Percentiles rank a stretch among this genome's conserved stretches.
Conservation (phyloP, 78 protist genomes). For the Cavenderia fasciculata region DNA sequence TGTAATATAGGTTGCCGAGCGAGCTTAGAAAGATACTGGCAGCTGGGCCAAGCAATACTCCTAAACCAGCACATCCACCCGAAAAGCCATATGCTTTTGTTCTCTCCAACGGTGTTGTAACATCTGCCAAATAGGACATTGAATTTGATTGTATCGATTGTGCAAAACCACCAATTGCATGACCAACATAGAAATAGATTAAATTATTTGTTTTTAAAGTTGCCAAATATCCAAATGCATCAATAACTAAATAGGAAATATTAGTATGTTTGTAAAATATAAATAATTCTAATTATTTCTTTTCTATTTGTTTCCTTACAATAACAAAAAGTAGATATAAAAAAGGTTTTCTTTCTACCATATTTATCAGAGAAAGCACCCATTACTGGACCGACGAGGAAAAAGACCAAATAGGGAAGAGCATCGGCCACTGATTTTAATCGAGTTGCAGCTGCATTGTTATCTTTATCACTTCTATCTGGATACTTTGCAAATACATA, state of each 20-base stretch:
- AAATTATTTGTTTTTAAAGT: not conserved
- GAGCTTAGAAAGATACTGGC: not conserved
- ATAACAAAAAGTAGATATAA: too few species aligned
- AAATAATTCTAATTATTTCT: too few species aligned
- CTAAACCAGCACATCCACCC: not conserved
- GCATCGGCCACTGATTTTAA: conserved; percentile 4
- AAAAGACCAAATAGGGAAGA: not conserved
- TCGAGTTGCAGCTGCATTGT: not conserved
- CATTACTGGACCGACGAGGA: conserved; percentile 6
- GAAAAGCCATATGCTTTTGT: not conserved
- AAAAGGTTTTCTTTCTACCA: conserved; percentile 26
- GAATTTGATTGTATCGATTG: not conserved
- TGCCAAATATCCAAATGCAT: not conserved
- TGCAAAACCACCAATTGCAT: conserved; percentile 8
- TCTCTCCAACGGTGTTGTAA: not conserved
- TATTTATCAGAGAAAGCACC: conserved; percentile 32
- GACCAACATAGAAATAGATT: not conserved
- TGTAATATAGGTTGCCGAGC: not conserved
- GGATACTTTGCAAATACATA: not conserved
- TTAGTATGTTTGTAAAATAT: too few species aligned
- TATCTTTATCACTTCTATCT: not conserved
- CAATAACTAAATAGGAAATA: not conserved
- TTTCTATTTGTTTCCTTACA: too few species aligned
- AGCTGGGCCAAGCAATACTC: not conserved
- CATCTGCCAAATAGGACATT: conserved; percentile 1